Conservation (phyloP, 2,329 filamentous ascomycete species). For the Colletotrichum sp. region DNA sequence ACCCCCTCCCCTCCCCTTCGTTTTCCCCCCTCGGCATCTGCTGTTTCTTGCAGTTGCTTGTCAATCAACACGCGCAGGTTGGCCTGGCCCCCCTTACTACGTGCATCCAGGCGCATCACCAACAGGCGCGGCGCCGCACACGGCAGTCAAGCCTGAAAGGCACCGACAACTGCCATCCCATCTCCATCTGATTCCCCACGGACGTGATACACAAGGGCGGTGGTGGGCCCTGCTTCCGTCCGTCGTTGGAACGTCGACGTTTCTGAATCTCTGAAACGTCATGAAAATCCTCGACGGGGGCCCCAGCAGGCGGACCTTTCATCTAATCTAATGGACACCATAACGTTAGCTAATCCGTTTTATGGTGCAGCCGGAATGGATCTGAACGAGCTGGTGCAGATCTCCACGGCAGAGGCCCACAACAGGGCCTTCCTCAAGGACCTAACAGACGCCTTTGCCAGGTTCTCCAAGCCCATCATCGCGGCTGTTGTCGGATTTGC, state of each 20-base stretch:
- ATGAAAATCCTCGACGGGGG: background rate
- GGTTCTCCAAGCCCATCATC: constrained; percentile 50
- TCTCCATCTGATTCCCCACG: constrained; percentile 15
- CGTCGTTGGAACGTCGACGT: background rate
- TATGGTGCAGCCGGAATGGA: constrained; percentile 22
- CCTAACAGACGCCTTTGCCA: constrained; percentile 39
- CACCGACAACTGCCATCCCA: constrained; percentile 4
- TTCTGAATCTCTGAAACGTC: constrained; percentile 5
- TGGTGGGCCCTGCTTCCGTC: too few relatives aligned
- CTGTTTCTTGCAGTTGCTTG: background rate
- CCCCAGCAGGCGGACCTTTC: background rate
- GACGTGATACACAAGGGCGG: constrained; percentile 4
- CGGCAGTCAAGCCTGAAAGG: background rate
- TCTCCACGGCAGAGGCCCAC: constrained; percentile 27
- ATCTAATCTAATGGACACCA: background rate
- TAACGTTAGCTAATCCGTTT: constrained; percentile 6
- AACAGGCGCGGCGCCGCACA: background rate
- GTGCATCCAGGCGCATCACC: background rate
- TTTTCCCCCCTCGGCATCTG: background rate
- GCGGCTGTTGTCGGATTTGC: constrained; percentile 56
- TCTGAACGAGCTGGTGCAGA: constrained; percentile 24
- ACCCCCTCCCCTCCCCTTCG: background rate
- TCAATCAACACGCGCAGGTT: background rate
- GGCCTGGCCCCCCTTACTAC: background rate
- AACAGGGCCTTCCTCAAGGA: constrained; percentile 37